A percentile compares a stretch with the other conserved stretches of the same genome.
These are phyloP conservation scores for Canariomyces notabilis DNA, from an alignment of 2,329 filamentous ascomycete species.

Conservation along the genomic window DNA sequence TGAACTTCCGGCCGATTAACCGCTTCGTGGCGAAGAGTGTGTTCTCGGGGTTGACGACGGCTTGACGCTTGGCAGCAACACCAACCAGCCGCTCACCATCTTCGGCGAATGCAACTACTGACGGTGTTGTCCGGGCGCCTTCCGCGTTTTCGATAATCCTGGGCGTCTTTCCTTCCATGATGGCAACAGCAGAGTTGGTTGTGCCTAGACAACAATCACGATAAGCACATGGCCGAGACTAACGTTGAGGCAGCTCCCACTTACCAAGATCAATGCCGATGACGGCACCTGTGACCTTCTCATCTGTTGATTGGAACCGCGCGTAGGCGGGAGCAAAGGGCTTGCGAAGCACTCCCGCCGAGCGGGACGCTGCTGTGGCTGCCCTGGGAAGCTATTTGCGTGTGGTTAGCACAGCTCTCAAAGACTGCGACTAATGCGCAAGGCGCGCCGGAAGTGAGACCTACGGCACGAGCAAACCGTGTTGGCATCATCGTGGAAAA, in stretches of 20 bases:
- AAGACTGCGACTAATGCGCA: background rate
- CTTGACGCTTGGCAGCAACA: conserved; percentile 96
- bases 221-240: conserved; percentile 8
- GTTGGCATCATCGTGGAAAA: conserved; percentile 25
- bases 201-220: conserved; percentile 50
- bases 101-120: conserved; percentile 91
- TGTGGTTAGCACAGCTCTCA: conserved; percentile 9
- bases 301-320: conserved; percentile 72
- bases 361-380: conserved; percentile 61
- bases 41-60: conserved; percentile 97
- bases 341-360: conserved; percentile 62
- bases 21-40: conserved; percentile 98
- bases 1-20: conserved; percentile 97
- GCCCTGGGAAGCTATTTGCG: conserved; percentile 70
- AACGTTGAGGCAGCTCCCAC: conserved; percentile 28
- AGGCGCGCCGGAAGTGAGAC: too few relatives aligned
- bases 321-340: conserved; percentile 60
- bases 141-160: conserved; percentile 98
- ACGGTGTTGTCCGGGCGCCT: conserved; percentile 87
- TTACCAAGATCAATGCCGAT: conserved; percentile 96
- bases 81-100: conserved; percentile 94
- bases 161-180: conserved; percentile 95
- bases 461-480: conserved; percentile 26
- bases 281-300: conserved; percentile 90
- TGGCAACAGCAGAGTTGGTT: conserved; percentile 93